These are phyloP conservation scores for Venturia asperata DNA, from an alignment of 2,329 filamentous ascomycete species.

Conservation along the genomic window DNA sequence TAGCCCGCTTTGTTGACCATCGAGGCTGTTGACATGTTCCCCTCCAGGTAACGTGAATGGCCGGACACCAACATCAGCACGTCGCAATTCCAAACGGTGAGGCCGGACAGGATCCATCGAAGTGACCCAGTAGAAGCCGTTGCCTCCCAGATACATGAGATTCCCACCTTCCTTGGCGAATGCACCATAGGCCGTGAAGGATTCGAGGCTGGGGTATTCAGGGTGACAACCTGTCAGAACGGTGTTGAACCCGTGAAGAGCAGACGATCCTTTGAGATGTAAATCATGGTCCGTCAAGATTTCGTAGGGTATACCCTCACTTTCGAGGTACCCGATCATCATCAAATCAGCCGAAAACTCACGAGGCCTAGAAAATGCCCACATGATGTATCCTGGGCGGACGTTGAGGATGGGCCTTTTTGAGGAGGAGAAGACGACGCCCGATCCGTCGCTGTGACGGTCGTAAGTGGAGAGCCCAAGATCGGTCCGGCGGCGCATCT, in stretches of 20 bases:
- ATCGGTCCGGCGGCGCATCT: neutral
- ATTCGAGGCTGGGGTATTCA: neutral
- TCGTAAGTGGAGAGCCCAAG: neutral
- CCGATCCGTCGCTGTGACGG: neutral
- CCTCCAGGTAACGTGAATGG: neutral
- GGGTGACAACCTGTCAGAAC: neutral
- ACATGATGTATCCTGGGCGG: neutral
- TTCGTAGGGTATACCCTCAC: neutral
- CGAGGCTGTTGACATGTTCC: neutral
- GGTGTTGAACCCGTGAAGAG: neutral
- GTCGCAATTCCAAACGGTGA: neutral
- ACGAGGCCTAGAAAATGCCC: neutral
- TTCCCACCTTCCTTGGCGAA: neutral
- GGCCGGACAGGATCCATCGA: neutral
- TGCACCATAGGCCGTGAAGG: neutral
- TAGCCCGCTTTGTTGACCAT: neutral
- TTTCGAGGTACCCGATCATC: neutral
- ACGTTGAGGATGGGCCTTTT: neutral
- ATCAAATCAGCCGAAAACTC: neutral
- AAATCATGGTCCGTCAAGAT: neutral
- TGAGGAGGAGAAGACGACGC: neutral
- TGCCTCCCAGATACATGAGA: neutral
- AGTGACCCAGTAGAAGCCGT: neutral
- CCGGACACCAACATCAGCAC: neutral
- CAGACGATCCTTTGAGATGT: neutral